Percentiles rank a stretch among this genome's conserved stretches.
These are phyloP conservation scores for Gynostemma pentaphyllum DNA, from an alignment of 306 rosid species.

Conservation along the genomic window DNA sequence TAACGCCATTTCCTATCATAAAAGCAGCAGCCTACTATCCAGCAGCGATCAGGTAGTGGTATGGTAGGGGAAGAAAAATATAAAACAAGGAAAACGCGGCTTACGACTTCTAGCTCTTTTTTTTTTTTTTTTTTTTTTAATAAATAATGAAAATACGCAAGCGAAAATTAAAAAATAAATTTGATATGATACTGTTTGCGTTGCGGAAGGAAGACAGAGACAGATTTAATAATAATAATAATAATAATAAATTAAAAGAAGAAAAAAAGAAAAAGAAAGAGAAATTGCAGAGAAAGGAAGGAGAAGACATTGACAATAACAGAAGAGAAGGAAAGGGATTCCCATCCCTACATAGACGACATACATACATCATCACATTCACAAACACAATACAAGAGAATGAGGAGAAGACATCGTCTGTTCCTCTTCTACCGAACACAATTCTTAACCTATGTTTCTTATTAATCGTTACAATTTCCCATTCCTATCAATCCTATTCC, in stretches of 20 bases:
- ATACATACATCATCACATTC: constrained; percentile 41
- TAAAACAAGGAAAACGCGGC: neutral
- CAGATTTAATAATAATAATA: too few species aligned
- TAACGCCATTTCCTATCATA: neutral
- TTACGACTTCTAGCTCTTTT: neutral
- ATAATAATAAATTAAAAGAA: neutral
- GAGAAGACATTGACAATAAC: constrained; percentile 22
- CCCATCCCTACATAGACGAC: too few species aligned
- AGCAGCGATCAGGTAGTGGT: neutral
- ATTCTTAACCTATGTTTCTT: constrained; percentile 12
- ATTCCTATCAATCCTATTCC: constrained; percentile 12
- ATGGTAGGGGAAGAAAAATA: neutral
- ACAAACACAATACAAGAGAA: constrained; percentile 39
- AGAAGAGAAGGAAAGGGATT: constrained; percentile 21
- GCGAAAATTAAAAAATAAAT: neutral
- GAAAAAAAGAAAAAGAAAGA: neutral
- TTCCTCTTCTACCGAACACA: constrained; percentile 74
- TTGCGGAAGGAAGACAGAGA: too few species aligned
- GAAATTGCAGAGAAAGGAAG: neutral
- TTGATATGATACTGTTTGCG: neutral
- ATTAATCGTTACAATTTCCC: constrained; percentile 19
- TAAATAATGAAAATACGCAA: neutral
- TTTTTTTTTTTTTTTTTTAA: too few species aligned
- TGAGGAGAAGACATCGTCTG: constrained; percentile 31
- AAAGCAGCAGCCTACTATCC: neutral